phyloP scores from a whole-genome alignment of 768 basidiomycete genomes.

The Boletus patriciae region DNA sequence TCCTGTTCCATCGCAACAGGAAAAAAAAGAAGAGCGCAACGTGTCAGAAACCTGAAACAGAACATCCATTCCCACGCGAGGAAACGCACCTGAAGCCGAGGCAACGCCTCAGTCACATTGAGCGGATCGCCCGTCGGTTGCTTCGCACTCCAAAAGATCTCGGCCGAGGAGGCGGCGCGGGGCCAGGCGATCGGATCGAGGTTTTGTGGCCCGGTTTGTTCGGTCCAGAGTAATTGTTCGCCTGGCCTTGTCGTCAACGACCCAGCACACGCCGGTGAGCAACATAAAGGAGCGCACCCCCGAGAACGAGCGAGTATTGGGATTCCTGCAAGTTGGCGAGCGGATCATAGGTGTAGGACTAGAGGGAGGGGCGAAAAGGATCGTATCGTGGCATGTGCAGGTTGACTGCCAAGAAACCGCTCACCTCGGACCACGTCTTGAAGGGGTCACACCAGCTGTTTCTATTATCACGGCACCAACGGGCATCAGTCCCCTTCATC shows the following conservation, averaged over 20 bases:
- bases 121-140: conserved; percentile 37
- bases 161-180: conserved; percentile 46
- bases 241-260: conserved; percentile 20
- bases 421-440: conserved; percentile 51
- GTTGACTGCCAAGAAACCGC: conserved; percentile 10
- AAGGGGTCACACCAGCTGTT: conserved; percentile 53
- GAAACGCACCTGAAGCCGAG: conserved; percentile 43
- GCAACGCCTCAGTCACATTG: conserved; percentile 42
- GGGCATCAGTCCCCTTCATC: neutral
- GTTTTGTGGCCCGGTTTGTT: conserved; percentile 45
- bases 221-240: conserved; percentile 46
- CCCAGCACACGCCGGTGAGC: neutral
- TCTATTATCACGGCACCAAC: conserved; percentile 13
- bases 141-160: conserved; percentile 54
- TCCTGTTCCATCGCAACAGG: conserved; percentile 32
- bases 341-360: conserved; percentile 54
- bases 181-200: conserved; percentile 51
- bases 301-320: conserved; percentile 40
- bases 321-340: conserved; percentile 39
- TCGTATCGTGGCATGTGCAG: neutral
- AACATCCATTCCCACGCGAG: too few relatives aligned
- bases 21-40: too few relatives aligned
- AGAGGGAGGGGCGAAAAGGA: conserved; percentile 2
- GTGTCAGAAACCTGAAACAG: neutral
- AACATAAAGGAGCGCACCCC: conserved; percentile 20